Conservation (phyloP, 2,329 filamentous ascomycete genomes). For the Ophiocordyceps camponoti-floridani region DNA sequence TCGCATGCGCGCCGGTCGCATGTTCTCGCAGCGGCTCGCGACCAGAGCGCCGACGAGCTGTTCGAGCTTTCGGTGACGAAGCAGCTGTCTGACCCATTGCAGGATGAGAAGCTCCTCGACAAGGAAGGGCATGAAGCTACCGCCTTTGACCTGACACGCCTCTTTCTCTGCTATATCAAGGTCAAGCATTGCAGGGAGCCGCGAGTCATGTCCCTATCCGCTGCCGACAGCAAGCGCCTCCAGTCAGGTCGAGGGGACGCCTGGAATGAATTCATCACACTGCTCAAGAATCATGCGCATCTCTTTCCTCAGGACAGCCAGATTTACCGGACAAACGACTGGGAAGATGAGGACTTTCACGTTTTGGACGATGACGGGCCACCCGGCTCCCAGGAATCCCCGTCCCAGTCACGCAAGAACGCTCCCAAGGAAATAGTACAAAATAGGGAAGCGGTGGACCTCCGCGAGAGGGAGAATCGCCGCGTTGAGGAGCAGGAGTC, state of each 20-base stretch:
- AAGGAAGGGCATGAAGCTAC: conserved; percentile 3
- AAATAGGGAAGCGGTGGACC: conserved; percentile 22
- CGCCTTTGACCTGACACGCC: conserved; percentile 12
- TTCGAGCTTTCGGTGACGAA: conserved; percentile 1
- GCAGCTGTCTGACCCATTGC: conserved; percentile 4
- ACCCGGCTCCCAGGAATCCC: not conserved
- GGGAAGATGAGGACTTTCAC: conserved; percentile 5
- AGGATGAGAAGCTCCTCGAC: conserved; percentile 2
- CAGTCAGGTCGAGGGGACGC: conserved; percentile 1
- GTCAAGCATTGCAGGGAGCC: conserved; percentile 8
- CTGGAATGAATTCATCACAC: conserved; percentile 9
- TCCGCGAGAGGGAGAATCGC: conserved; percentile 36
- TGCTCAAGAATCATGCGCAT: conserved; percentile 9
- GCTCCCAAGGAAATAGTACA: conserved; percentile 15
- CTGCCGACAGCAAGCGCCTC: conserved; percentile 6
- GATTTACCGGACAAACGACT: conserved; percentile 11
- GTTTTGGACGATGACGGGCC: conserved; percentile 4
- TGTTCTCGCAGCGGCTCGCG: conserved; percentile 10
- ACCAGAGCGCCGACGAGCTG: conserved; percentile 2
- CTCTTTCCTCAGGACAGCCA: conserved; percentile 15
- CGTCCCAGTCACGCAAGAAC: conserved; percentile 6
- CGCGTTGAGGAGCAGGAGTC: conserved; percentile 34
- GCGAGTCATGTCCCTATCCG: conserved; percentile 5
- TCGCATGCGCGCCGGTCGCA: conserved; percentile 10
- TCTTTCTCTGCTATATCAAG: conserved; percentile 13